Evolutionary conservation across 1,284 basidiomycete genomes (phyloP), one percentile per base, ranked within the genome.

Genomic region (Fomitopsis palustris): DNA sequence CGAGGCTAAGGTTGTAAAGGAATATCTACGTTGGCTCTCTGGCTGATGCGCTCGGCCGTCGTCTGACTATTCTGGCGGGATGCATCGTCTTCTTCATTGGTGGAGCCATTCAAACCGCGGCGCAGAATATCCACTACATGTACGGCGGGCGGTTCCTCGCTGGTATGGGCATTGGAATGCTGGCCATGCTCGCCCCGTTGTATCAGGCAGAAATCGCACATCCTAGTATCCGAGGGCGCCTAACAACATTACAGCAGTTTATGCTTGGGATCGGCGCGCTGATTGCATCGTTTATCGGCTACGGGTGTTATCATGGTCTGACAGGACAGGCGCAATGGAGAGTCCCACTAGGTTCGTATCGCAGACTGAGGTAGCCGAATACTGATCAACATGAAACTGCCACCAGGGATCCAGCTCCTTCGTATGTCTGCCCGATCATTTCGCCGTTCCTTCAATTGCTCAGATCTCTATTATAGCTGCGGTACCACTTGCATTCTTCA

Each of bases 181-280:
- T 85, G 55, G 77, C 82, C 0, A 79, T 84, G 65, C 73, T 87
- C 23, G 83, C 83, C 1, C 84, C 84, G 14, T 69, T 87, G 4
- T 88, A 87, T 69, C 78, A 81, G 72, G 78, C 80, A 14, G 85
- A 87, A 71, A 86, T 87, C 57, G 83, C 85, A 2, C 84, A 85
- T 61, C 84, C 85, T 0, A 82, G 81, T 65, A 84, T 84, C 55
- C 78, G 86, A 29, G 86, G 85, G 19, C 74, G 82, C 33, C 74
- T 87, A 74, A 42, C 41, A 19, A 42, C 41, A 21, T 19, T 86
- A 25, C 85, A 86, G 71, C 84, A 87, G 66, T 78, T 81, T 65
- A 79, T 79, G 73, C 68, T 81, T 27, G 79, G 79, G 41, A 76
- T 80, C 51, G 80, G 41, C 21, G n/a, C 41, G 5, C n/a, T 42